These are phyloP conservation scores for Onygenales sp. DNA, from an alignment of 2,329 filamentous ascomycete genomes.

Conservation along the genomic window DNA sequence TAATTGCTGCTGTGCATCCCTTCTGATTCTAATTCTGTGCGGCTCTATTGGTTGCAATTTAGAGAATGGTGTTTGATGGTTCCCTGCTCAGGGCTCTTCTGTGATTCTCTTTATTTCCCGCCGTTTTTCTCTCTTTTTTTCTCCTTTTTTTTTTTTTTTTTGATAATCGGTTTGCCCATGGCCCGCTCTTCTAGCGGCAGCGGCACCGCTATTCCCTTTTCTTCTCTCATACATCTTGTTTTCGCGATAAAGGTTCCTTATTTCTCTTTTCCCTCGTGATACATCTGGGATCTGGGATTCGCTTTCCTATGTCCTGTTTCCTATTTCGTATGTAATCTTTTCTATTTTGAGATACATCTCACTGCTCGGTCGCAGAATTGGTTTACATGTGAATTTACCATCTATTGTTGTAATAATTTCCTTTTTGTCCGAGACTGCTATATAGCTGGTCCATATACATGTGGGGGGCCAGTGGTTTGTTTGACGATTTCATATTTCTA, in stretches of 20 bases:
- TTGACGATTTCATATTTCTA: background rate
- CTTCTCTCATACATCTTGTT: too few species aligned
- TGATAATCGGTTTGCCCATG: background rate
- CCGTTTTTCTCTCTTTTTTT: conserved; percentile 8
- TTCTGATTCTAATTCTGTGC: background rate
- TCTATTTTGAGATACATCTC: background rate
- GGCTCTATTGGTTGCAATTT: background rate
- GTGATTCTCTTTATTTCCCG: conserved; percentile 5
- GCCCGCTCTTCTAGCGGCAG: background rate
- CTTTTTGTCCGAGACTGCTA: background rate
- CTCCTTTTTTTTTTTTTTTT: conserved; percentile 9
- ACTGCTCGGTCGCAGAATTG: background rate
- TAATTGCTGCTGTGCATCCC: background rate
- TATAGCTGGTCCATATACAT: background rate
- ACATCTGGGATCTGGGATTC: background rate
- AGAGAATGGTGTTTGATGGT: background rate
- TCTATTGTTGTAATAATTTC: background rate
- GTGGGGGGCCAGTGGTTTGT: background rate
- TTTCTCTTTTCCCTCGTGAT: background rate
- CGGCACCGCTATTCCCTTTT: too few species aligned
- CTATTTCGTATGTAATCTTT: background rate
- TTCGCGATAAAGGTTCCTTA: background rate
- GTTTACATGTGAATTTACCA: background rate
- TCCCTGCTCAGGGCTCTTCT: background rate
- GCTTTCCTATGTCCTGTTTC: background rate